phyloP scores from a whole-genome alignment of 179 eudicot species.

The Beta lomatogona region DNA sequence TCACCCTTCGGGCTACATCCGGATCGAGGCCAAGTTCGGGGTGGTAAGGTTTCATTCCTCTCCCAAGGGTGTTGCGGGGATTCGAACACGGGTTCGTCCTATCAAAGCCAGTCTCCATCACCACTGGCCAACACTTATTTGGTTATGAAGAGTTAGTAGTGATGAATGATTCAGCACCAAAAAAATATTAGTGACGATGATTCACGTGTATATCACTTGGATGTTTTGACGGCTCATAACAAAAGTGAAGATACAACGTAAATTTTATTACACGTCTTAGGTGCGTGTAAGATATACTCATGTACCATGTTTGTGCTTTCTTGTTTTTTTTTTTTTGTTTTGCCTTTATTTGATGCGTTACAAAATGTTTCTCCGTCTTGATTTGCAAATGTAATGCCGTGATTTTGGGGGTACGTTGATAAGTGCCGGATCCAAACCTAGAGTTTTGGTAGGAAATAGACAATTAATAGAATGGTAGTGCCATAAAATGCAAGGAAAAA shows the following conservation, averaged over 20 bases:
- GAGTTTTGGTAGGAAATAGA: no score
- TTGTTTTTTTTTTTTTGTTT: background rate
- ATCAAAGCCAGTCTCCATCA: no score
- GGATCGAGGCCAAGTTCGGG: no score
- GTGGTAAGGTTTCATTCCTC: no score
- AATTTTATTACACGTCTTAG: background rate
- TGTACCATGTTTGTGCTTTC: background rate
- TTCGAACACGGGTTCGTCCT: no score
- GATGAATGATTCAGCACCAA: no score
- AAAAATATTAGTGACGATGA: background rate
- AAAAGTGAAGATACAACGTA: background rate
- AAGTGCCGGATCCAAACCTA: background rate
- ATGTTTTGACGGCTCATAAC: conserved; percentile 30
- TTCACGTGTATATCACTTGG: conserved; percentile 20
- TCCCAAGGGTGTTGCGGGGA: no score
- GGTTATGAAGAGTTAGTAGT: background rate
- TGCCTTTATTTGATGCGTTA: background rate
- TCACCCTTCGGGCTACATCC: no score
- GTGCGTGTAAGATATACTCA: background rate
- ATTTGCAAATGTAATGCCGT: background rate
- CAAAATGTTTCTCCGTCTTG: background rate
- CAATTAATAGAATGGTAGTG: no score
- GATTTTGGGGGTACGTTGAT: background rate
- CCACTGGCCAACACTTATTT: no score
- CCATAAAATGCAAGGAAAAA: no score